Evolutionary conservation across 495 filamentous ascomycete species (phyloP).

Genomic region (Acidomyces sp.): DNA sequence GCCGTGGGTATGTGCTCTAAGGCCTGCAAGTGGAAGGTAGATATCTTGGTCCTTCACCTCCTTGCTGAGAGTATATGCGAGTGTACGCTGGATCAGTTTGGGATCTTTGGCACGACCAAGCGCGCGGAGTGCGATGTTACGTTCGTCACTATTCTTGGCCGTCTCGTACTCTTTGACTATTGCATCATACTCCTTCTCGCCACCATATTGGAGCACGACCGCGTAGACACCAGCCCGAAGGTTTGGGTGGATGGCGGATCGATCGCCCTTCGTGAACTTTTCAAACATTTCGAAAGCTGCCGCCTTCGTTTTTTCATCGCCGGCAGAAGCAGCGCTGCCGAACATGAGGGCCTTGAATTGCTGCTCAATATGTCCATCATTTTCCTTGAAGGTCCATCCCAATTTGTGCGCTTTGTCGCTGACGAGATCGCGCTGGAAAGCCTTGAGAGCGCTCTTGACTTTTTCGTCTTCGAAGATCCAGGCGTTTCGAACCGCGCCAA

Average conservation of each 20-base stretch:
- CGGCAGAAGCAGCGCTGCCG: slow-evolving; percentile 49
- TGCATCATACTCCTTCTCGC: slow-evolving; percentile 64
- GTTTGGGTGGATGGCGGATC: slow-evolving; percentile 58
- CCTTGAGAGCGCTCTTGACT: slow-evolving; percentile 60
- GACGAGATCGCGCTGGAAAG: slow-evolving; percentile 65
- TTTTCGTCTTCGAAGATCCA: slow-evolving; percentile 79
- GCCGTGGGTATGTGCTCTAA: slow-evolving; percentile 65
- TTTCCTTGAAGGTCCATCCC: slow-evolving; percentile 75
- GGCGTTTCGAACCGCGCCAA: slow-evolving; percentile 60
- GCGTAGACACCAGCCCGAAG: slow-evolving; percentile 56
- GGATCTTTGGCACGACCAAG: slow-evolving; percentile 68
- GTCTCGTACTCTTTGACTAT: slow-evolving; percentile 69
- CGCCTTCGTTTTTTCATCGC: slow-evolving; percentile 46
- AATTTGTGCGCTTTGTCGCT: slow-evolving; percentile 66
- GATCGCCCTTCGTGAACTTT: slow-evolving; percentile 54
- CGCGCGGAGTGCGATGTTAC: slow-evolving; percentile 83
- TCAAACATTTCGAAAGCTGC: slow-evolving; percentile 63
- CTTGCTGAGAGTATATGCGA: slow-evolving; percentile 58
- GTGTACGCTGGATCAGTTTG: slow-evolving; percentile 66
- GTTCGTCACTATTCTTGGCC: slow-evolving; percentile 84
- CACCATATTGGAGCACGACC: slow-evolving; percentile 58
- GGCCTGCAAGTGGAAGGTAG: slow-evolving; percentile 69
- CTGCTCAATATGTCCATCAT: slow-evolving; percentile 77
- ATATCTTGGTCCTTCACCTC: slow-evolving; percentile 95
- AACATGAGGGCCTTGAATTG: slow-evolving; percentile 70